These are phyloP conservation scores for Fusarium tanahbumbuense DNA, from an alignment of 2,329 filamentous ascomycete genomes.

Conservation along the genomic window DNA sequence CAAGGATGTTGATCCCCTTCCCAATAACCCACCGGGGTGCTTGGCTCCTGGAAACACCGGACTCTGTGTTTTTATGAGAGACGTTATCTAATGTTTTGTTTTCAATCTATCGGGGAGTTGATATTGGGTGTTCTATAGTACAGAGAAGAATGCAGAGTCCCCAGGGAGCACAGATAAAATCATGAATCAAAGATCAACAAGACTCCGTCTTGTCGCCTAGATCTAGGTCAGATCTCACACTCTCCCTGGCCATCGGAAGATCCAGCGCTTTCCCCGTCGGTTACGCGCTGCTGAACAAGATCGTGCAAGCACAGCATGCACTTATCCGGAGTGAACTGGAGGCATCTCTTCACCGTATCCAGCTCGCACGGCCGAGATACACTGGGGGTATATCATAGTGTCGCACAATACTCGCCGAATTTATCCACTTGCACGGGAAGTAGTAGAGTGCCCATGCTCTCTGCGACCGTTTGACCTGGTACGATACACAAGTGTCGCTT, in stretches of 20 bases:
- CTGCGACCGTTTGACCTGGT: slow-evolving; percentile 25
- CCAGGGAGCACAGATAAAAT: neutral
- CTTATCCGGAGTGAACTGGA: slow-evolving; percentile 19
- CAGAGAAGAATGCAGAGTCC: slow-evolving; percentile 11
- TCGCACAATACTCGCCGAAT: slow-evolving; percentile 19
- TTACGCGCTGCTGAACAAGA: slow-evolving; percentile 17
- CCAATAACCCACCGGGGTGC: neutral
- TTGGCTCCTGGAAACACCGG: neutral
- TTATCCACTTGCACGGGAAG: slow-evolving; percentile 23
- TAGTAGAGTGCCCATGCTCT: slow-evolving; percentile 4
- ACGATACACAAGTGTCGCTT: slow-evolving; percentile 39
- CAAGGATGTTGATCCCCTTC: too few species aligned
- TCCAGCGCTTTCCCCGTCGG: slow-evolving; percentile 30
- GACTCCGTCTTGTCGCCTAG: neutral
- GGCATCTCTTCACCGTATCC: slow-evolving; percentile 36
- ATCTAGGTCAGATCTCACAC: slow-evolving; percentile 26
- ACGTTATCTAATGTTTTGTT: neutral
- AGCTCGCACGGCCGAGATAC: neutral
- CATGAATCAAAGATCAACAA: slow-evolving; percentile 10
- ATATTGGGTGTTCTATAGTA: slow-evolving; percentile 15
- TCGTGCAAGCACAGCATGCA: slow-evolving; percentile 30
- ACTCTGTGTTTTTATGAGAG: neutral
- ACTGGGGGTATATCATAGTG: slow-evolving; percentile 13
- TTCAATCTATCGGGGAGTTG: neutral
- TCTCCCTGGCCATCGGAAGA: slow-evolving; percentile 30